A percentile compares a stretch with the other conserved stretches of the same genome.
These are phyloP conservation scores for Pseudonectria buxi DNA, from an alignment of 2,329 filamentous ascomycete species.

Conservation along the genomic window DNA sequence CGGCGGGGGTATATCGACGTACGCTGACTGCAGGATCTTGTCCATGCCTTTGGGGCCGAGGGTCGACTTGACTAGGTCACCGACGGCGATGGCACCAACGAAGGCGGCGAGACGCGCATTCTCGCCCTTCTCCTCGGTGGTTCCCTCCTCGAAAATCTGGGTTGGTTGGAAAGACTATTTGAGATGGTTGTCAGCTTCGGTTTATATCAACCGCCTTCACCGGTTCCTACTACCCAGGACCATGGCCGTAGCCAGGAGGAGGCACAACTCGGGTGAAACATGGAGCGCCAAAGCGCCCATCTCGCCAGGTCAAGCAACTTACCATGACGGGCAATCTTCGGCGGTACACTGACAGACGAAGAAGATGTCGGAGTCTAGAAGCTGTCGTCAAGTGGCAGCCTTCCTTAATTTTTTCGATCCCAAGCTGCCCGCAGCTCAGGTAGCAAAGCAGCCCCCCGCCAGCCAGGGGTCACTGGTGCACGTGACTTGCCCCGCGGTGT, in stretches of 20 bases:
- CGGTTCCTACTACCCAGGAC: not conserved
- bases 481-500: slow-evolving; percentile 36
- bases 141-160: slow-evolving; percentile 96
- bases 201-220: not conserved
- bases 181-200: slow-evolving; percentile 2
- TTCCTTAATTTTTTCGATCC: slow-evolving; percentile 23
- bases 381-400: slow-evolving; percentile 22
- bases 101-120: slow-evolving; percentile 98
- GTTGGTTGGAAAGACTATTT: slow-evolving; percentile 70
- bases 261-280: too few relatives aligned
- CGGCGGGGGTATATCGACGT: slow-evolving; percentile 33
- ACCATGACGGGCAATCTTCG: slow-evolving; percentile 20
- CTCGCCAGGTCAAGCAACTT: slow-evolving; percentile 4
- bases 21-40: slow-evolving; percentile 95
- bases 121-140: slow-evolving; percentile 96
- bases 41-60: slow-evolving; percentile 98
- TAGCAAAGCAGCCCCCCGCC: slow-evolving; percentile 18
- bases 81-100: slow-evolving; percentile 95
- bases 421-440: slow-evolving; percentile 20
- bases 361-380: slow-evolving; percentile 15
- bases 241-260: too few relatives aligned
- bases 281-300: too few relatives aligned
- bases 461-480: slow-evolving; percentile 16
- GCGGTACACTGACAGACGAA: slow-evolving; percentile 9
- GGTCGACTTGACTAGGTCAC: slow-evolving; percentile 95